Percentiles rank a stretch among this genome's conserved stretches.
These are phyloP conservation scores for Wallacemonas sp. DNA, from an alignment of 208 protist genomes.

Conservation along the genomic window DNA sequence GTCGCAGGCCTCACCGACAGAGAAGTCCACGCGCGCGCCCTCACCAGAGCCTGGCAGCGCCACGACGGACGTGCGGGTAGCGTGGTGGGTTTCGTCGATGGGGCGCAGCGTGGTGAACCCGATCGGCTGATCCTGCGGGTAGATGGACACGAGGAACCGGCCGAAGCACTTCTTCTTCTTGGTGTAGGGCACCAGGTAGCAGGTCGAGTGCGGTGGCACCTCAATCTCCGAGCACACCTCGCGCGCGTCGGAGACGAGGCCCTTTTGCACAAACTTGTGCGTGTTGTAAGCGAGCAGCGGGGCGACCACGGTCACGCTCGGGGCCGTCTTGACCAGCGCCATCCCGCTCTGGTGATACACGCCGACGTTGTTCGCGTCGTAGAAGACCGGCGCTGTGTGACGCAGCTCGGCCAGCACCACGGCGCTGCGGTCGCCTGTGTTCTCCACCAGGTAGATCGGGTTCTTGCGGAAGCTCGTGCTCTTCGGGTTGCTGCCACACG, in stretches of 20 bases:
- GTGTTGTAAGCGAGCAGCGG: conserved; percentile 39
- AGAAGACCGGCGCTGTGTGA: conserved; percentile 58
- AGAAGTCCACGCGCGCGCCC: conserved; percentile 61
- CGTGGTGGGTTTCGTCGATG: conserved; percentile 62
- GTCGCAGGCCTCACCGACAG: conserved; percentile 49
- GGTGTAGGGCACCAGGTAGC: conserved; percentile 51
- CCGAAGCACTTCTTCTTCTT: conserved; percentile 37
- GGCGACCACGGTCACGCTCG: conserved; percentile 18
- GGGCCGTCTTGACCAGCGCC: conserved; percentile 40
- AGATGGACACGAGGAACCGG: conserved; percentile 76
- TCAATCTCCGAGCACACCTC: conserved; percentile 58
- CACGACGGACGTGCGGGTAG: conserved; percentile 33
- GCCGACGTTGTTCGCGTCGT: conserved; percentile 62
- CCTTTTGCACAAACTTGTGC: conserved; percentile 47
- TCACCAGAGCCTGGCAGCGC: conserved; percentile 40
- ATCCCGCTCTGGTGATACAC: conserved; percentile 18
- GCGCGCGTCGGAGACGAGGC: conserved; percentile 48
- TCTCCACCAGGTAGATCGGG: conserved; percentile 86
- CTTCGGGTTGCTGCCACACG: conserved; percentile 75
- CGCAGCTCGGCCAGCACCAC: conserved; percentile 76
- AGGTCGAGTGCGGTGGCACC: conserved; percentile 61
- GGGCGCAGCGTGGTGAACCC: conserved; percentile 67
- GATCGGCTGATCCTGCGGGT: conserved; percentile 74
- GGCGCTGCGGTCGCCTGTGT: conserved; percentile 66
- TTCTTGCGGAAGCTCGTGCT: conserved; percentile 87